Conservation (phyloP, 805 yeast species). For the Metschnikowia anglica region DNA sequence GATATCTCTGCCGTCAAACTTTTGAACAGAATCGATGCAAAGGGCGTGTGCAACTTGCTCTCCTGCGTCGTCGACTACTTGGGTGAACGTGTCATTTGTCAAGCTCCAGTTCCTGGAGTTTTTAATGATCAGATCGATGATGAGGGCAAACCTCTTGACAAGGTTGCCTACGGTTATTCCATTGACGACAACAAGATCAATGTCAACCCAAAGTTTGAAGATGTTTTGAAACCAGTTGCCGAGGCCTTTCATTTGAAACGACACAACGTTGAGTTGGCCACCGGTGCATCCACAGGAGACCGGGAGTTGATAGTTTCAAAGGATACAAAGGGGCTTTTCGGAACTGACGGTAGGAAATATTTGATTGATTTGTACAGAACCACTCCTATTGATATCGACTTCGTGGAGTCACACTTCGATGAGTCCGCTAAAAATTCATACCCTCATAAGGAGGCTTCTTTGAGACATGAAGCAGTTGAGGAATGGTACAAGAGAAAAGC, state of each 20-base stretch:
- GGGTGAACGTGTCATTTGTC: constrained; percentile 86
- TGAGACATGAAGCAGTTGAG: constrained; percentile 86
- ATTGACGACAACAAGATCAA: constrained; percentile 55
- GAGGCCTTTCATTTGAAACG: constrained; percentile 76
- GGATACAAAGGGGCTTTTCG: constrained; percentile 81
- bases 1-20: constrained; percentile 73
- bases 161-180: constrained; percentile 72
- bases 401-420: constrained; percentile 57
- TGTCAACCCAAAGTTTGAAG: constrained; percentile 52
- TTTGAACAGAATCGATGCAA: constrained; percentile 63
- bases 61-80: constrained; percentile 88
- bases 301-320: constrained; percentile 63
- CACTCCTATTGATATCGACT: constrained; percentile 80
- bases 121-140: constrained; percentile 42
- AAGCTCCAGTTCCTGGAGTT: constrained; percentile 94
- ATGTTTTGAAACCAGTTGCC: constrained; percentile 58
- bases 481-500: constrained; percentile 83
- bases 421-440: constrained; percentile 48
- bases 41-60: constrained; percentile 66
- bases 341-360: constrained; percentile 83
- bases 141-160: constrained; percentile 24
- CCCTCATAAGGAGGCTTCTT: constrained; percentile 76
- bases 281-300: constrained; percentile 37
- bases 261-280: constrained; percentile 55
- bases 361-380: constrained; percentile 80